phyloP scores from a whole-genome alignment of 495 filamentous ascomycete genomes.

The Penicillium tannophilum region DNA sequence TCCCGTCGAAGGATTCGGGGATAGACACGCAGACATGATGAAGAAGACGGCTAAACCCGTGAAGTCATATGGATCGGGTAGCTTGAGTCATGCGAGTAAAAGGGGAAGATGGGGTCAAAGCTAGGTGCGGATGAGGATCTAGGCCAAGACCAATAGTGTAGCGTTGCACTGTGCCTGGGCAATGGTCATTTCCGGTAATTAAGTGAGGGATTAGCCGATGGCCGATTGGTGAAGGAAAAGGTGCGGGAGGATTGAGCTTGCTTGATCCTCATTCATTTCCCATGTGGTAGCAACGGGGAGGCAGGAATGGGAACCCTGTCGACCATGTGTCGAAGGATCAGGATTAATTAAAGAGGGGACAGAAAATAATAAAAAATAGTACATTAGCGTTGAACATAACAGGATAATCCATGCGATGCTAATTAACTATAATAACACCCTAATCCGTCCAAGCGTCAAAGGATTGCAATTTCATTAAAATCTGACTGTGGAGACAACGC shows the following conservation, averaged over 20 bases:
- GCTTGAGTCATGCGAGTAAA: neutral
- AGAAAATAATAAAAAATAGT: neutral
- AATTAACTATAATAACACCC: conserved; percentile 9
- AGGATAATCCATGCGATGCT: neutral
- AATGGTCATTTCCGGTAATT: neutral
- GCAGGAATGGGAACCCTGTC: conserved; percentile 15
- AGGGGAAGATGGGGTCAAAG: neutral
- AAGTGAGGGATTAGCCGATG: conserved; percentile 1
- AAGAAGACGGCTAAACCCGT: neutral
- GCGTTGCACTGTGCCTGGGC: conserved; percentile 8
- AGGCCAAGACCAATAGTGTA: conserved; percentile 2
- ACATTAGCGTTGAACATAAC: neutral
- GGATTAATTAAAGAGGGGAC: neutral
- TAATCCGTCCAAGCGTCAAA: neutral
- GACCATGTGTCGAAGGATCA: conserved; percentile 24
- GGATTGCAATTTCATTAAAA: neutral
- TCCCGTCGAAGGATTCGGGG: neutral
- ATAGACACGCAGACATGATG: neutral
- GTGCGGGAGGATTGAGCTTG: neutral
- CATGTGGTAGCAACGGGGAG: neutral
- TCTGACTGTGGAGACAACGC: neutral
- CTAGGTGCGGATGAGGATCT: neutral
- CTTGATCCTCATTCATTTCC: conserved; percentile 6
- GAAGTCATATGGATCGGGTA: neutral
- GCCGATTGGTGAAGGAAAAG: neutral